Percentiles rank a stretch among this genome's conserved stretches.
Conservation (phyloP, 352 stramenopile species). For the Globisporangium irregulare region DNA sequence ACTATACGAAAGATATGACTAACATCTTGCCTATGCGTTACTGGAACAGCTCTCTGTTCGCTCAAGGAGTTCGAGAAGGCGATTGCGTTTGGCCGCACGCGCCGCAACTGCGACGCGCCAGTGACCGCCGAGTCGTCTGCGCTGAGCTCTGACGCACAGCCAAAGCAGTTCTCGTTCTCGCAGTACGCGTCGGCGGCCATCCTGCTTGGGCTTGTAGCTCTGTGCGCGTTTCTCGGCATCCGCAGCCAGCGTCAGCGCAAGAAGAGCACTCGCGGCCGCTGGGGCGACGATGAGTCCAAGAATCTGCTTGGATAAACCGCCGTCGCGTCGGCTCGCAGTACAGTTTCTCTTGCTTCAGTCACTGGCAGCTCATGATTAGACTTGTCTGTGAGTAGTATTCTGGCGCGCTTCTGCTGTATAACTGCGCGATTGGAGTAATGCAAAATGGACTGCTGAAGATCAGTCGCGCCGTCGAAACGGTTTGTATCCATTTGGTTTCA, state of each 20-base stretch:
- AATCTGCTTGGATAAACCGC: slow-evolving; percentile 22
- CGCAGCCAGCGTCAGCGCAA: slow-evolving; percentile 34
- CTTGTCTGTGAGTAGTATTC: neutral
- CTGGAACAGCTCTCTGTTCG: slow-evolving; percentile 43
- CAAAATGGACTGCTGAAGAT: neutral
- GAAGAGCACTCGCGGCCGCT: slow-evolving; percentile 9
- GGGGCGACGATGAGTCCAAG: slow-evolving; percentile 18
- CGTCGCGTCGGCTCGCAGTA: neutral
- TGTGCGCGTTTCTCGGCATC: slow-evolving; percentile 45
- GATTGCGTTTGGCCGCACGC: slow-evolving; percentile 55
- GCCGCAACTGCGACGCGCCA: slow-evolving; percentile 47
- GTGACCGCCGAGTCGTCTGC: slow-evolving; percentile 21
- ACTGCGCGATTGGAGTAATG: neutral
- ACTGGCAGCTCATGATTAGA: neutral
- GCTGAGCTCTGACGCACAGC: slow-evolving; percentile 17
- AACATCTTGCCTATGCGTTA: neutral
- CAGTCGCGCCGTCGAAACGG: neutral
- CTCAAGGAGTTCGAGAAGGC: slow-evolving; percentile 59
- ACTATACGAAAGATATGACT: slow-evolving; percentile 5
- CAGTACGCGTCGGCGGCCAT: slow-evolving; percentile 57
- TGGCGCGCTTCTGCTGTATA: neutral
- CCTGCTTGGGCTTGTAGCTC: slow-evolving; percentile 53
- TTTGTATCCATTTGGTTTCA: neutral
- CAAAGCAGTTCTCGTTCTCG: slow-evolving; percentile 20
- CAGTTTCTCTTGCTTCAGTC: neutral